Evolutionary conservation across 345 rosid genomes (phyloP), one percentile per base, ranked within the genome.

Genomic region (Salix purpurea): DNA sequence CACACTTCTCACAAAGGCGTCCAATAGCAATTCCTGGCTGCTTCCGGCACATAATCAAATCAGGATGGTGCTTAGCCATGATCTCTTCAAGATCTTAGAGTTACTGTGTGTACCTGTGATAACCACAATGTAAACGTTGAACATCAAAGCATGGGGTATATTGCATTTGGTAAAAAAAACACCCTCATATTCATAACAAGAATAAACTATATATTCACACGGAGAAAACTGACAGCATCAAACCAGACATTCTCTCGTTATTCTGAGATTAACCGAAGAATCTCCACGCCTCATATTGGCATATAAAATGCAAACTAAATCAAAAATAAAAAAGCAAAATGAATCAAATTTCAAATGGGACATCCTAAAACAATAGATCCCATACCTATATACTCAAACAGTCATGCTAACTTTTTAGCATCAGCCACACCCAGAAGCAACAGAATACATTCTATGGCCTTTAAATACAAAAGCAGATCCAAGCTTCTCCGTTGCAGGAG

Each of bases 21-120:
- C 94, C 94, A 21, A 89, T 90, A 48, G 92, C 94, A 83, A 89
- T 90, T 7, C 92, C 94, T 0, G 94, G 92, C 79, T 89, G 92
- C 84, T 90, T 90, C 78, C 91, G 56, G 83, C 92, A 90, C 94
- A 90, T 89, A 69, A 89, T 90, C 79, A 90, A 69, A 84, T 90
- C 94, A 24, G 94, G 94, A 62, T 90, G 94, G 80, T 90, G 92
- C 89, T 90, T 89, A 21, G 90, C 91, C 93, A 90, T 90, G 71
- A 14, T 39, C 42, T 42, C 46, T 77, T 50, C 69, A 70, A 61
- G 50, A 19, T 62, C 62, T 44, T 21, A 36, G 39, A 14, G 64
- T n/a, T 50, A 14, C 62, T 16, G 23, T 65, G 15, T 13, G 64
- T 28, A 52, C 61, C 60, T 70, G 32, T 32, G 67, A 48, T 71